Conservation (phyloP, 345 rosid species). For the Geranium rotundifolium region DNA sequence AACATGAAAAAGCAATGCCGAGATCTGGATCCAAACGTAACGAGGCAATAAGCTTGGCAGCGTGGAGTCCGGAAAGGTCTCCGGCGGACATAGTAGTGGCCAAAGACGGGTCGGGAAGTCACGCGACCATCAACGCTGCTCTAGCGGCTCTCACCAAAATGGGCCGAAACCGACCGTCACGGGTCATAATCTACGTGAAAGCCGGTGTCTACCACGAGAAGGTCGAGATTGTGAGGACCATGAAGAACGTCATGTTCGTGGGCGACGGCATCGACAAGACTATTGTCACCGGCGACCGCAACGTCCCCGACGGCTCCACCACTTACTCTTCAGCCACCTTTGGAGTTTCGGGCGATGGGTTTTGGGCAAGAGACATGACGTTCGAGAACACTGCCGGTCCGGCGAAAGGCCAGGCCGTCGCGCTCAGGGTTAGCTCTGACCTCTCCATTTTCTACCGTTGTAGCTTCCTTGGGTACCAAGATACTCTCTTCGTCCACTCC, state of each 20-base stretch:
- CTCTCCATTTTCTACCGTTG: constrained; percentile 50
- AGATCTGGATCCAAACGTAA: too few species aligned
- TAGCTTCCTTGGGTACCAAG: constrained; percentile 59
- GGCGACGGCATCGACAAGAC: constrained; percentile 79
- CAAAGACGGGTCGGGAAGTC: constrained; percentile 37
- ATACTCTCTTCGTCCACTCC: constrained; percentile 53
- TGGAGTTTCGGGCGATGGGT: constrained; percentile 58
- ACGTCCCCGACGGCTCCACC: constrained; percentile 39
- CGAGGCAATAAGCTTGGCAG: constrained; percentile 14
- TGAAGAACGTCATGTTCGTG: constrained; percentile 52
- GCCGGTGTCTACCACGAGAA: constrained; percentile 60
- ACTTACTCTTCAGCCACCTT: constrained; percentile 57
- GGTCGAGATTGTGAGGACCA: constrained; percentile 31
- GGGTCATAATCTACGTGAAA: constrained; percentile 47
- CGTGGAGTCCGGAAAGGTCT: constrained; percentile 32
- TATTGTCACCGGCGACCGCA: constrained; percentile 35
- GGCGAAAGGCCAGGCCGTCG: constrained; percentile 56
- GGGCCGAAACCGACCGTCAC: constrained; percentile 20
- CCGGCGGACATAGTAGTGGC: constrained; percentile 37
- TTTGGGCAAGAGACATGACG: constrained; percentile 74
- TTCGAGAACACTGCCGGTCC: constrained; percentile 79
- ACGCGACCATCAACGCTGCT: constrained; percentile 31
- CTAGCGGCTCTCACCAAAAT: constrained; percentile 28
- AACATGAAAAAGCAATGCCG: too few species aligned
- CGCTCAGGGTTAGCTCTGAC: constrained; percentile 44